Base-by-base conservation (phyloP, 768 basidiomycete species). In the Lactarius sp. region DNA sequence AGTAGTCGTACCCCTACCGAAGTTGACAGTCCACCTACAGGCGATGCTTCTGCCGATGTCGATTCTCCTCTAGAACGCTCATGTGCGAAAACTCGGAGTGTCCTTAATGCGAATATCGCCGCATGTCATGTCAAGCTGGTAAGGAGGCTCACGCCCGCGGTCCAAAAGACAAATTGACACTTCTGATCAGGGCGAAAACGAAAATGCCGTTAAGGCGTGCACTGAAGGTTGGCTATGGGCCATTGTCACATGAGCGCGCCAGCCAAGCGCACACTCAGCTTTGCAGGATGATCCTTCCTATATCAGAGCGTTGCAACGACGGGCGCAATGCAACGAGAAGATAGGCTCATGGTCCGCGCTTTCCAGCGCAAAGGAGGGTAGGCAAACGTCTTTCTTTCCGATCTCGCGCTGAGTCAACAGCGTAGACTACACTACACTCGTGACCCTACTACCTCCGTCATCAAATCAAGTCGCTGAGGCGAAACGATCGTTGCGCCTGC, bases 281-380 rank as follows among this genome's bases (percentile, higher is more conserved):
- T 79, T 99, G n/a, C 74, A 80, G 37, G 91, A 98, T 69, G 90
- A 97, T 69, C 88, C 94, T 12, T 72, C 76, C 22, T 96, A 98
- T 71, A 73, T 88, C 68, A 98, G 96, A 75, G 95, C 89, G 0
- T 77, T 97, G 6, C 91, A 93, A 71, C 78, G 97, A 68, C 85
- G 97, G n/a, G 94, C 94, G 13, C 71, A 81, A 22, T 91, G 90
- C 7, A 96, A 94, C 71, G 93, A 94, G 65, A 77, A 79, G 49
- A 76, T 98, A 33, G 79, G 80, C 63, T 85, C 88, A 10, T 98
- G 95, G 95, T 81, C 90, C 8, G 87, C 90, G 7, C 79, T 98
- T 9, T 80, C 84, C 7, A 78, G 86, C 31, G 92, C 92, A 12
- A 85, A 94, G 77, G 89, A 93, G 80, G 96, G 96, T 92, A 36